A percentile compares a stretch with the other conserved stretches of the same genome.
Conservation (phyloP, 2,329 filamentous ascomycete species). For the Monilinia polystroma region DNA sequence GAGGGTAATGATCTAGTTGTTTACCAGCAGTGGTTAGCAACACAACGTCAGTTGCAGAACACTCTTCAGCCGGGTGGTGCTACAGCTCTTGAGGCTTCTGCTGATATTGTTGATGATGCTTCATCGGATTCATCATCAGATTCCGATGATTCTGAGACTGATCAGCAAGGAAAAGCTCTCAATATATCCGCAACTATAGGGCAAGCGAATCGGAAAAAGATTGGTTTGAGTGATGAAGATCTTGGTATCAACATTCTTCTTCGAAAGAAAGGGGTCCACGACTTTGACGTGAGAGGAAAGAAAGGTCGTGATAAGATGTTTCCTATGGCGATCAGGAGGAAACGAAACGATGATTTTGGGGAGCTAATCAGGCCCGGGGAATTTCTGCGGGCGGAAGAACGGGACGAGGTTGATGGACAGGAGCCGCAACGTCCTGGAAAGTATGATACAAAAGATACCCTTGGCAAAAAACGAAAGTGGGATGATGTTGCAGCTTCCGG, state of each 20-base stretch:
- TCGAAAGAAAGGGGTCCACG: constrained; percentile 84
- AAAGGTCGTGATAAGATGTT: constrained; percentile 92
- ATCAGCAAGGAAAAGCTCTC: constrained; percentile 87
- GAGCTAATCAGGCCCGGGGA: constrained; percentile 93
- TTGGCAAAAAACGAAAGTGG: constrained; percentile 95
- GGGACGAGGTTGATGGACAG: constrained; percentile 70
- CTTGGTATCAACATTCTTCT: constrained; percentile 88
- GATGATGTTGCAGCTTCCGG: constrained; percentile 60
- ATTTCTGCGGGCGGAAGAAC: constrained; percentile 88
- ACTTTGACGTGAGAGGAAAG: constrained; percentile 88
- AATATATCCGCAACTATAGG: constrained; percentile 85
- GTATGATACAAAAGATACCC: constrained; percentile 54
- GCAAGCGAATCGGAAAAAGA: constrained; percentile 80
- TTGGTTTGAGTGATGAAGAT: constrained; percentile 83
- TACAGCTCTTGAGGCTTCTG: constrained; percentile 65
- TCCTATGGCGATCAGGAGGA: constrained; percentile 76
- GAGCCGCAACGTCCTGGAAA: constrained; percentile 55
- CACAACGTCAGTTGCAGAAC: constrained; percentile 81
- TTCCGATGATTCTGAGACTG: constrained; percentile 84
- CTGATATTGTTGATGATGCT: constrained; percentile 76
- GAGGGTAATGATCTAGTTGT: constrained; percentile 73
- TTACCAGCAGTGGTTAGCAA: constrained; percentile 91
- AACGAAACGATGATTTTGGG: constrained; percentile 85
- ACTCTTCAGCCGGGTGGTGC: constrained; percentile 71
- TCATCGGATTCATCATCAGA: constrained; percentile 83